A percentile compares a stretch with the other conserved stretches of the same genome.
These are phyloP conservation scores for Citrullus colocynthis DNA, from an alignment of 306 rosid species.

Conservation along the genomic window DNA sequence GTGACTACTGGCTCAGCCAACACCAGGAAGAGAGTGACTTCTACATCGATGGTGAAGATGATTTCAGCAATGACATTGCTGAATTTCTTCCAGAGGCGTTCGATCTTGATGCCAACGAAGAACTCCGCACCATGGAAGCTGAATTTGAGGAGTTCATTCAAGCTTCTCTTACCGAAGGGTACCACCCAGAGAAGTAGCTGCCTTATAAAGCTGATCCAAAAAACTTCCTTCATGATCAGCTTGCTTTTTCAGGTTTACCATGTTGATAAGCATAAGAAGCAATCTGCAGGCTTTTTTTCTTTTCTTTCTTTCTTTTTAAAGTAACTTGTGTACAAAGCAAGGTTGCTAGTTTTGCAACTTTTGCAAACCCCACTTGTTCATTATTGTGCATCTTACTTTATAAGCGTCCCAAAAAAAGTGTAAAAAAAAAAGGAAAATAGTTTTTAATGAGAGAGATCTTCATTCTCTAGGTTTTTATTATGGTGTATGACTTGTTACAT, in stretches of 20 bases:
- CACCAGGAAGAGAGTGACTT: constrained; percentile 46
- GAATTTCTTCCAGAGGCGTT: constrained; percentile 60
- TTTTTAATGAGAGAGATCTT: constrained; percentile 1
- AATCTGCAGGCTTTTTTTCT: not conserved
- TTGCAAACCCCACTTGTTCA: not conserved
- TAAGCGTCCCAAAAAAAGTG: not conserved
- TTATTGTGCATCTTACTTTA: constrained; percentile 1
- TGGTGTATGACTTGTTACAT: not conserved
- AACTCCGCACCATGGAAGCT: constrained; percentile 40
- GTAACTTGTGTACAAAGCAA: constrained; percentile 10
- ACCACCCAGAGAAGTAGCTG: not conserved
- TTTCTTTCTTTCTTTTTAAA: not conserved
- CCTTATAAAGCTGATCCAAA: not conserved
- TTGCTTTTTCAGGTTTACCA: constrained; percentile 2
- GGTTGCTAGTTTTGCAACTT: not conserved
- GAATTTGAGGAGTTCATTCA: constrained; percentile 63
- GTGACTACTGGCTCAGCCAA: constrained; percentile 71
- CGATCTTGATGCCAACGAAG: constrained; percentile 55
- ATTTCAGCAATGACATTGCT: constrained; percentile 19
- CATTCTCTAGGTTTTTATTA: not conserved
- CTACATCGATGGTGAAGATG: constrained; percentile 22
- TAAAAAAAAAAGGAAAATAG: constrained; percentile 1
- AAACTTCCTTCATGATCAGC: not conserved
- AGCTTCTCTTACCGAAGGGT: constrained; percentile 34
- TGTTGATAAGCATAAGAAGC: constrained; percentile 4